Percentiles rank a stretch among this genome's conserved stretches.
phyloP scores from a whole-genome alignment of 805 yeast genomes.

The Pichia californica region DNA sequence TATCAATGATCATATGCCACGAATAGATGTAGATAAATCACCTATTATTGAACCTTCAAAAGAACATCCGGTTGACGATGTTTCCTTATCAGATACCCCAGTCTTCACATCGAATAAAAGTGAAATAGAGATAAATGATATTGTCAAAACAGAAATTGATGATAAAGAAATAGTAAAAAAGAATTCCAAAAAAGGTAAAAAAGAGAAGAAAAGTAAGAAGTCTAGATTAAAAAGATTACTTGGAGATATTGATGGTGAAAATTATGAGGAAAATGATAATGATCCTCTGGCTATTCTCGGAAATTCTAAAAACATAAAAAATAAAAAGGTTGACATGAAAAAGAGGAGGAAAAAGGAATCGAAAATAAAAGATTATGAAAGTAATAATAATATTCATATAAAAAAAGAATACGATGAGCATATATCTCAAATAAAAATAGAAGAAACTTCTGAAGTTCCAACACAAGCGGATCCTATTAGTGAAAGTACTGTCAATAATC shows the following conservation, averaged over 20 bases:
- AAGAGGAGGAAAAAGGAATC: not conserved
- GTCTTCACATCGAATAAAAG: too few species aligned
- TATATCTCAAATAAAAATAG: not conserved
- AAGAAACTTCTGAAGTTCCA: conserved; percentile 9
- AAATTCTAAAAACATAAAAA: not conserved
- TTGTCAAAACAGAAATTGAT: not conserved
- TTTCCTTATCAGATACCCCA: too few species aligned
- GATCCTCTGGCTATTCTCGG: not conserved
- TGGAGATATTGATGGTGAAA: not conserved
- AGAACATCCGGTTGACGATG: too few species aligned
- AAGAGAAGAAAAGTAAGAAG: conserved; percentile 1
- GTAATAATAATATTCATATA: not conserved
- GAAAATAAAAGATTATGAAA: not conserved
- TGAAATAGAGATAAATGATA: not conserved
- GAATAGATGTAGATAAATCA: too few species aligned
- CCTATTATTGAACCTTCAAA: not conserved
- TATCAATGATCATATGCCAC: too few species aligned
- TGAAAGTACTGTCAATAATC: conserved; percentile 2
- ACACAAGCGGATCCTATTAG: conserved; percentile 11
- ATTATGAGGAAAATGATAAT: not conserved
- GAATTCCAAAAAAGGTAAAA: not conserved
- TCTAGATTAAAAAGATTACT: not conserved
- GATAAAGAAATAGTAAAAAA: too few species aligned
- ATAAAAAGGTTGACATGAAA: not conserved
- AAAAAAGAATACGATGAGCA: not conserved